A percentile compares a stretch with the other conserved stretches of the same genome.
Evolutionary conservation across 2,329 filamentous ascomycete genomes (phyloP).

Genomic region (Metarhizium rileyi): DNA sequence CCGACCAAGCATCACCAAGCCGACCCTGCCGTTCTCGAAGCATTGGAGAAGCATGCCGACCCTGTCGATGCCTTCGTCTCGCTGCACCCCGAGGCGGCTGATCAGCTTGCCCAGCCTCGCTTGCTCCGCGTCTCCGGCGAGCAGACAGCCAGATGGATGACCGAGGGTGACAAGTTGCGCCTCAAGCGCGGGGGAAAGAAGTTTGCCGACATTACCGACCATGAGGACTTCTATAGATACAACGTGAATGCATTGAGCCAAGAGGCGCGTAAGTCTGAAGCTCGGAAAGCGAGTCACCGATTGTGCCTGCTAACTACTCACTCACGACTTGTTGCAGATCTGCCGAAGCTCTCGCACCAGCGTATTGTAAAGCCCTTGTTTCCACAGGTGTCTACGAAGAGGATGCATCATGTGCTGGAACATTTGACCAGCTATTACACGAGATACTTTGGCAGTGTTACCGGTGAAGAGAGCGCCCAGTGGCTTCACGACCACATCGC

Average conservation of each 20-base stretch:
- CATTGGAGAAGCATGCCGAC: slow-evolving; percentile 16
- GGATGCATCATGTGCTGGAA: slow-evolving; percentile 56
- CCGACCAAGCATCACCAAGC: slow-evolving; percentile 3
- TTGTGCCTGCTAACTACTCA: neutral
- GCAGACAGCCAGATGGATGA: slow-evolving; percentile 53
- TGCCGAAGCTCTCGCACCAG: slow-evolving; percentile 35
- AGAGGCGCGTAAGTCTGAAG: slow-evolving; percentile 1
- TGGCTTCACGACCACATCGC: slow-evolving; percentile 28
- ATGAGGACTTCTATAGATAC: slow-evolving; percentile 36
- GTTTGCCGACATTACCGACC: slow-evolving; percentile 65
- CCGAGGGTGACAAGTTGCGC: slow-evolving; percentile 63
- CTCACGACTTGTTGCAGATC: slow-evolving; percentile 13
- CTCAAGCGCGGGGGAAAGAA: slow-evolving; percentile 55
- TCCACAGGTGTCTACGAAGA: slow-evolving; percentile 47
- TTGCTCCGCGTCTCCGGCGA: slow-evolving; percentile 57
- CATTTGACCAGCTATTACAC: slow-evolving; percentile 52
- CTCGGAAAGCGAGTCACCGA: no score
- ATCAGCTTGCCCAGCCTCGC: slow-evolving; percentile 30
- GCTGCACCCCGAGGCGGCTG: slow-evolving; percentile 17
- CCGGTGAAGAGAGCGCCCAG: slow-evolving; percentile 21
- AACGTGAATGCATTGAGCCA: slow-evolving; percentile 14
- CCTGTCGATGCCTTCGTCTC: slow-evolving; percentile 20
- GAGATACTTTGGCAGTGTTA: slow-evolving; percentile 38
- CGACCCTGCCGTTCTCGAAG: slow-evolving; percentile 15
- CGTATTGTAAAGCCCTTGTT: slow-evolving; percentile 46